A percentile compares a stretch with the other conserved stretches of the same genome.
These are phyloP conservation scores for Apophysomyces elegans DNA, from an alignment of 371 early-diverging fungal genomes.

Conservation along the genomic window DNA sequence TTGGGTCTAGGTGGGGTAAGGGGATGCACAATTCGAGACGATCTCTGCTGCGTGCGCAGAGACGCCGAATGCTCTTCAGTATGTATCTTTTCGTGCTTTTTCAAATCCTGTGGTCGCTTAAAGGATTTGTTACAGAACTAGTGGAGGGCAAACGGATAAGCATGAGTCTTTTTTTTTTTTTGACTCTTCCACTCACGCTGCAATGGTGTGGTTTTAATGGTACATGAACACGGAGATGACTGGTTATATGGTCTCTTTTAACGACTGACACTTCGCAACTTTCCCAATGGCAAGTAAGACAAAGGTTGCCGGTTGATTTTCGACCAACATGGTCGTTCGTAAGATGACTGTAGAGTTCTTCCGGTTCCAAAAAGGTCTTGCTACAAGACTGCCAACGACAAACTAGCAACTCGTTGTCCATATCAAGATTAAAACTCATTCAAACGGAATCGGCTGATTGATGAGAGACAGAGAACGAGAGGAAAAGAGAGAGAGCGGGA, in stretches of 20 bases:
- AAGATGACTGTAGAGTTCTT: constrained; percentile 83
- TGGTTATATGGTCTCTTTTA: constrained; percentile 96
- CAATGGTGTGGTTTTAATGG: constrained; percentile 89
- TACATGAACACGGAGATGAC: constrained; percentile 91
- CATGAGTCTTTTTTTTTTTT: background rate
- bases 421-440: background rate
- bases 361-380: constrained; percentile 71
- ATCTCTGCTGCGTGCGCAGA: constrained; percentile 13
- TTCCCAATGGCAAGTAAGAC: constrained; percentile 88
- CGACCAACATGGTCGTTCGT: constrained; percentile 91
- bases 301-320: constrained; percentile 85
- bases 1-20: constrained; percentile 23
- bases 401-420: constrained; percentile 4
- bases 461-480: background rate
- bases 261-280: constrained; percentile 73
- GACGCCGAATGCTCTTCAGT: constrained; percentile 44
- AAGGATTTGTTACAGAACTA: constrained; percentile 77
- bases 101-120: constrained; percentile 90
- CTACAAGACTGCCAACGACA: constrained; percentile 62
- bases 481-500: no score
- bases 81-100: constrained; percentile 88
- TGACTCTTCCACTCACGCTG: constrained; percentile 36
- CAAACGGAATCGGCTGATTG: background rate
- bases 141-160: background rate
- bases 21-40: constrained; percentile 14